Evolutionary conservation across 768 basidiomycete species (phyloP).

Genomic region (Hygrocybe coccinea): DNA sequence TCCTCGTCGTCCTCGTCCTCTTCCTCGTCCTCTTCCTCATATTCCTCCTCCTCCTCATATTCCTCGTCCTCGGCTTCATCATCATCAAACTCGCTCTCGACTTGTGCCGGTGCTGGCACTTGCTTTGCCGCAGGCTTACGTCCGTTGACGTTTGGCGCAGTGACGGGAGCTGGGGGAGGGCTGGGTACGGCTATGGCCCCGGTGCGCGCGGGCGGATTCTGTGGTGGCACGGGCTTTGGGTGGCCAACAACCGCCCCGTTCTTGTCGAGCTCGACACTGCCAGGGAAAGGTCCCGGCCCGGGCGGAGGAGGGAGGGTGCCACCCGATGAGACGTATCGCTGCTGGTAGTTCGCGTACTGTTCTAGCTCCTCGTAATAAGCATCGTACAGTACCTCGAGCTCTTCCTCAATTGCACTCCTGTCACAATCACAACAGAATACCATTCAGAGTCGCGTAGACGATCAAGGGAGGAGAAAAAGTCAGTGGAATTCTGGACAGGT

Average conservation of each 20-base stretch:
- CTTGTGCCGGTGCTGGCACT: slow-evolving; percentile 15
- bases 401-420: slow-evolving; percentile 97
- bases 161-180: slow-evolving; percentile 29
- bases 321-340: slow-evolving; percentile 88
- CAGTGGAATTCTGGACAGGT: slow-evolving; percentile 19
- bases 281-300: slow-evolving; percentile 97
- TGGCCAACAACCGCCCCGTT: slow-evolving; percentile 63
- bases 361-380: slow-evolving; percentile 99
- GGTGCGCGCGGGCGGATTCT: slow-evolving; percentile 43
- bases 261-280: slow-evolving; percentile 94
- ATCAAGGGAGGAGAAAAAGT: slow-evolving; percentile 23
- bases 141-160: slow-evolving; percentile 3
- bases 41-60: slow-evolving; percentile 66
- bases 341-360: slow-evolving; percentile 97
- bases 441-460: slow-evolving; percentile 17
- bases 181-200: slow-evolving; percentile 1
- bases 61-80: slow-evolving; percentile 67
- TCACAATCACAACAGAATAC: slow-evolving; percentile 12
- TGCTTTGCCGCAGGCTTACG: slow-evolving; percentile 3
- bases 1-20: slow-evolving; percentile 41
- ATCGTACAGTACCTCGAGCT: slow-evolving; percentile 99
- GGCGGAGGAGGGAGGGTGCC: slow-evolving; percentile 87
- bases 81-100: slow-evolving; percentile 63
- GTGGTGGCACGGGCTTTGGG: slow-evolving; percentile 31
- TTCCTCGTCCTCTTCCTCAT: slow-evolving; percentile 35